Percentiles rank a stretch among this genome's conserved stretches.
Conservation (phyloP, 2,329 filamentous ascomycete genomes). For the Xylariaceae sp. region DNA sequence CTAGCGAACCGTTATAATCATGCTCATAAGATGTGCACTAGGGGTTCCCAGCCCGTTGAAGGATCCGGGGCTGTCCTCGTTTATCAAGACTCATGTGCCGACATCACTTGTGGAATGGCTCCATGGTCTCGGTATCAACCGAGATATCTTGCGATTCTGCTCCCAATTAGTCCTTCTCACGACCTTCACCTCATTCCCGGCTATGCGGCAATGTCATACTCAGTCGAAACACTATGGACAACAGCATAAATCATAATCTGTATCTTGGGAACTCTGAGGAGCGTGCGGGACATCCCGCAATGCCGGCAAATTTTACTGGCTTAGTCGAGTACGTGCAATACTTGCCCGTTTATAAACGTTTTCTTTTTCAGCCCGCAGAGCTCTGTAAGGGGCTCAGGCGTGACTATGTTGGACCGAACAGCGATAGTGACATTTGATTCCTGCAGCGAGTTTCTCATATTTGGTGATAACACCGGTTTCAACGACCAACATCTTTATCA, state of each 20-base stretch:
- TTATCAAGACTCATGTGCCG: not conserved
- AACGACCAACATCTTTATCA: conserved; percentile 8
- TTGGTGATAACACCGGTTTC: conserved; percentile 11
- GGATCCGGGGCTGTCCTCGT: not conserved
- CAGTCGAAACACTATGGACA: conserved; percentile 6
- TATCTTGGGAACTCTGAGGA: conserved; percentile 7
- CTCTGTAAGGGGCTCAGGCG: too few species aligned
- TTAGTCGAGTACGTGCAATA: conserved; percentile 2
- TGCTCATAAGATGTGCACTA: not conserved
- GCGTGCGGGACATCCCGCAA: not conserved
- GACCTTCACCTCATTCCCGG: not conserved
- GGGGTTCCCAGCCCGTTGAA: conserved; percentile 4
- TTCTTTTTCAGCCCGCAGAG: too few species aligned
- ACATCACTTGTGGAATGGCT: too few species aligned
- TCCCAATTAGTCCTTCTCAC: not conserved
- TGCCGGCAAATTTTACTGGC: conserved; percentile 9
- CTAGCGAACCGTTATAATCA: conserved; percentile 4
- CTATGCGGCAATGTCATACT: conserved; percentile 9
- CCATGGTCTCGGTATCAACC: too few species aligned
- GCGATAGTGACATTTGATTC: too few species aligned
- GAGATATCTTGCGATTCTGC: too few species aligned
- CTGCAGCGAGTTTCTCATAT: conserved; percentile 9
- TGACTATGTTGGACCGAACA: too few species aligned
- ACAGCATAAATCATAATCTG: conserved; percentile 8
- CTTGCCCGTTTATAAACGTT: too few species aligned